Evolutionary conservation across 768 basidiomycete species (phyloP).

Genomic region (Lentinula sp.): DNA sequence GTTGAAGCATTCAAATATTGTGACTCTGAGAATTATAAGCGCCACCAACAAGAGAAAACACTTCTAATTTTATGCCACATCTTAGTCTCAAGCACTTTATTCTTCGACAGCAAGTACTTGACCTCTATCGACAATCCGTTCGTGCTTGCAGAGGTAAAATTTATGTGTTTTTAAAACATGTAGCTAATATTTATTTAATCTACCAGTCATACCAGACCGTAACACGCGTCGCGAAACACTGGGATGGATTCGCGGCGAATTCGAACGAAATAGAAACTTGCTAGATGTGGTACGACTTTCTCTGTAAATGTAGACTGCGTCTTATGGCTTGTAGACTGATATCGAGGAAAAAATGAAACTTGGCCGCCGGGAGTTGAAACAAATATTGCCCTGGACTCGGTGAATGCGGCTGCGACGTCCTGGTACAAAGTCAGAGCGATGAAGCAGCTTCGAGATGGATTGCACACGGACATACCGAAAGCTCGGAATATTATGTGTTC

Average conservation of each 20-base stretch:
- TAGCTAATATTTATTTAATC: background rate
- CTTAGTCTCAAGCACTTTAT: constrained; percentile 72
- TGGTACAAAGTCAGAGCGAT: no score
- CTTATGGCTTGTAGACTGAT: constrained; percentile 29
- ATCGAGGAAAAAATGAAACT: constrained; percentile 59
- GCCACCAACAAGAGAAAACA: background rate
- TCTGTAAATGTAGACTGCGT: background rate
- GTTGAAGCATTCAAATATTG: constrained; percentile 3
- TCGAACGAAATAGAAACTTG: constrained; percentile 56
- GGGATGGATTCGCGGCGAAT: constrained; percentile 66
- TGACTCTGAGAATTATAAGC: background rate
- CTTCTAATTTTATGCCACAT: constrained; percentile 4
- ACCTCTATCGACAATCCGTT: constrained; percentile 62
- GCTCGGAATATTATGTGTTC: no score
- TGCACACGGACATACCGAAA: no score
- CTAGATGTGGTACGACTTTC: constrained; percentile 45
- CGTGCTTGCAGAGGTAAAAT: constrained; percentile 60
- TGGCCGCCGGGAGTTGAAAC: constrained; percentile 54
- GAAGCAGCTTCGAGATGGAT: no score
- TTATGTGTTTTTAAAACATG: constrained; percentile 4
- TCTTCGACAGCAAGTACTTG: constrained; percentile 52
- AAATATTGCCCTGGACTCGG: constrained; percentile 40
- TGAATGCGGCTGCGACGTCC: background rate
- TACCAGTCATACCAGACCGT: constrained; percentile 56
- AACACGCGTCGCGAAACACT: constrained; percentile 60